Base-by-base conservation (phyloP, 164 flowering plant genomes). In the Berberis vulgaris region DNA sequence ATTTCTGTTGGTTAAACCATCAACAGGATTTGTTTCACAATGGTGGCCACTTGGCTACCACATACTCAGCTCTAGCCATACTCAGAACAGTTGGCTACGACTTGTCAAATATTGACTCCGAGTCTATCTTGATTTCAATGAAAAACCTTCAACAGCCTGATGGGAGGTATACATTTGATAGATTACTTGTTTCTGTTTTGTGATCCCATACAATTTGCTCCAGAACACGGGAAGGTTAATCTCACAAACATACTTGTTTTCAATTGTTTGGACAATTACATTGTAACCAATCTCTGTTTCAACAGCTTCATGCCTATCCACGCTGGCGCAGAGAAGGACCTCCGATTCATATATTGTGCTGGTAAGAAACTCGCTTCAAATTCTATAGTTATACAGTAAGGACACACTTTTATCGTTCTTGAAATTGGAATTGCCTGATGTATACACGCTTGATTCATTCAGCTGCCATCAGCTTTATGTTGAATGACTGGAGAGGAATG, bases 401-500 rank as follows among this genome's bases (percentile, higher is more conserved):
- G 26, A 26, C 9, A 42, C 60, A 41, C 3, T 57, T 6, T 2
- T 57, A 41, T 57, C 26, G 26, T 8, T 57, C 60, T 57, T 39
- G 8, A 5, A 39, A 57, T 9, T 56, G 7, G 58, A 13, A 45
- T 26, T 26, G 10, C 41, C 38, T 54, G 38, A 49, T 47, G 55
- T 58, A 45, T 61, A 38, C 64, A 38, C 41, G 3, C 7, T 41
- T 40, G 11, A 56, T 56, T 80, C 41, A 73, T 64, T 74, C 83
- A 91, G 99, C 91, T 79, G 90, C 96, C 52, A 85, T 95, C 61
- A 85, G 88, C 72, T 83, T 42, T 68, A 73, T 91, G 85, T 70
- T 95, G 84, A 84, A 77, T 61, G 71, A 84, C 57, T 95, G 99
- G 99, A 82, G 84, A 73, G 99, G 97, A 66, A 86, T 95, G 82